These are phyloP conservation scores for Fusarium sp. DNA, from an alignment of 2,329 filamentous ascomycete species.

Conservation along the genomic window DNA sequence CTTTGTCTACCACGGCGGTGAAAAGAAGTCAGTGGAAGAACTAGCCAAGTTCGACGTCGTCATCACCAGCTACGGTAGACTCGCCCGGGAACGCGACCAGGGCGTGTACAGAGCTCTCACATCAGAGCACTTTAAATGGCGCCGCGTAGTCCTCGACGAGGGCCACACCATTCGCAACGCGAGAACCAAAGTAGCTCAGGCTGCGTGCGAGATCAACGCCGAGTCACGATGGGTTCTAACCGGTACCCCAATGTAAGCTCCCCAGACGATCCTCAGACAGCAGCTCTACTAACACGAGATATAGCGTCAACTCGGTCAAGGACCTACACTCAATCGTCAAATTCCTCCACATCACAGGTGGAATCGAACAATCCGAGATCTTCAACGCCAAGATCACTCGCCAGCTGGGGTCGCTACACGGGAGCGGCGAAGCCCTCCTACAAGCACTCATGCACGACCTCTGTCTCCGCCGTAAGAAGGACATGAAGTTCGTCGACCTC, in stretches of 20 bases:
- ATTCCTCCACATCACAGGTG: constrained; percentile 78
- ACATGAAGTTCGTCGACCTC: constrained; percentile 87
- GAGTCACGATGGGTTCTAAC: constrained; percentile 80
- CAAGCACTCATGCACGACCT: constrained; percentile 81
- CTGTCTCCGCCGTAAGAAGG: constrained; percentile 81
- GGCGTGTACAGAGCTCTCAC: constrained; percentile 53
- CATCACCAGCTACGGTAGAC: constrained; percentile 82
- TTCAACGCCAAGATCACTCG: constrained; percentile 72
- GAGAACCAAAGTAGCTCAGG: constrained; percentile 73
- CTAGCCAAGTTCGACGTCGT: constrained; percentile 76
- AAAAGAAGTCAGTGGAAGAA: constrained; percentile 63
- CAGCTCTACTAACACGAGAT: constrained; percentile 39
- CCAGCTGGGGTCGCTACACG: constrained; percentile 66
- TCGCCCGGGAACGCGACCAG: constrained; percentile 69
- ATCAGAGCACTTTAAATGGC: constrained; percentile 66
- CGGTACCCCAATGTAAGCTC: constrained; percentile 76
- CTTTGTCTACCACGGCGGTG: constrained; percentile 75
- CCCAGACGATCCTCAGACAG: neutral
- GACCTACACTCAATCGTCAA: constrained; percentile 82
- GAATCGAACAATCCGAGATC: constrained; percentile 73
- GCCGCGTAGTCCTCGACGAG: constrained; percentile 81
- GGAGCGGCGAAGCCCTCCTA: constrained; percentile 68
- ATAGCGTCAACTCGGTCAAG: constrained; percentile 76
- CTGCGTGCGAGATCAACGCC: constrained; percentile 71
- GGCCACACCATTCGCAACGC: constrained; percentile 84